These are phyloP conservation scores for Melastoma candidum DNA, from an alignment of 441 rosid species.

Conservation along the genomic window DNA sequence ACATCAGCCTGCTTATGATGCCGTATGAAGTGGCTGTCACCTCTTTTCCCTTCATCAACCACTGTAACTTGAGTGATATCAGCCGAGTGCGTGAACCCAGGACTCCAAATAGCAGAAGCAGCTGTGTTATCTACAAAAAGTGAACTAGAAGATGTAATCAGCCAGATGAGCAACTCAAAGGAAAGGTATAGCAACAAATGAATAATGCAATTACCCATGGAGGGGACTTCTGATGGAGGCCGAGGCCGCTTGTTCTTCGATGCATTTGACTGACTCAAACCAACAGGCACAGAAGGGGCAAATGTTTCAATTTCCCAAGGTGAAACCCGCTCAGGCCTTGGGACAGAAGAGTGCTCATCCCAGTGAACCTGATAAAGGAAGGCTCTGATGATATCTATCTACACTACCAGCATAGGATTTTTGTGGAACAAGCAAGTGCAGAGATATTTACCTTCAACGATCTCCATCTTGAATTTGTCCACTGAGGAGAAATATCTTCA, in stretches of 20 bases:
- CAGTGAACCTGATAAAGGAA: conserved; percentile 40
- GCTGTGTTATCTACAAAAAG: conserved; percentile 31
- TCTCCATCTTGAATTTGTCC: conserved; percentile 62
- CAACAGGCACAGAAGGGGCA: conserved; percentile 26
- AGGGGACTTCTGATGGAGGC: conserved; percentile 29
- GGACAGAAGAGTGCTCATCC: conserved; percentile 57
- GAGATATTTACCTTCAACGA: conserved; percentile 36
- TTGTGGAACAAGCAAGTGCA: neutral
- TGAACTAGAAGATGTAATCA: neutral
- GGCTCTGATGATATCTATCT: neutral
- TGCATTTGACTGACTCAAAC: conserved; percentile 25
- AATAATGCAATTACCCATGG: conserved; percentile 29
- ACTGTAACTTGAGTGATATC: conserved; percentile 30
- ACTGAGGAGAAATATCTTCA: conserved; percentile 49
- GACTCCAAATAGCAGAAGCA: conserved; percentile 32
- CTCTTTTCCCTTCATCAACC: conserved; percentile 38
- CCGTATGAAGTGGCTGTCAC: conserved; percentile 39
- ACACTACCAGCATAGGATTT: neutral
- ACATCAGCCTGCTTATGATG: conserved; percentile 35
- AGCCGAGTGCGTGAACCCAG: conserved; percentile 30
- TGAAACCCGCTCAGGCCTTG: conserved; percentile 52
- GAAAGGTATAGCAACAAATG: too few species aligned
- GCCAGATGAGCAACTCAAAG: too few species aligned
- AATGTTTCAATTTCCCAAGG: conserved; percentile 63
- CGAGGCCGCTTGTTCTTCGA: conserved; percentile 55